Evolutionary conservation across 495 filamentous ascomycete genomes (phyloP).

Genomic region (Hyaloscypha bicolor): DNA sequence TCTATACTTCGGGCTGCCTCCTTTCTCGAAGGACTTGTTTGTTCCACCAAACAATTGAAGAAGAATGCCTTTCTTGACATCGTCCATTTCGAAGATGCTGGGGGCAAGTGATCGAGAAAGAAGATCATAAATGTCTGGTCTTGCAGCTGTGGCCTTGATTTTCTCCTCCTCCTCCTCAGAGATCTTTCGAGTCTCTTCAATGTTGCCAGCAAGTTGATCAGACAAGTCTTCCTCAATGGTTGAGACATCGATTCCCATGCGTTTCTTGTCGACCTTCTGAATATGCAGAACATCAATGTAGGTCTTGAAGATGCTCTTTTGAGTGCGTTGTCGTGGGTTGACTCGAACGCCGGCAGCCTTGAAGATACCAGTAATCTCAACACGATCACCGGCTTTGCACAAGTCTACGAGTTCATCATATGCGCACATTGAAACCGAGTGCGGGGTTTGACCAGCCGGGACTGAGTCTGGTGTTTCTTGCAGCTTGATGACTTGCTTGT

Average conservation of each 20-base stretch:
- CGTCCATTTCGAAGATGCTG: conserved; percentile 96
- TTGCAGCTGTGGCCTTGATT: conserved; percentile 78
- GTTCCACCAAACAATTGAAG: conserved; percentile 96
- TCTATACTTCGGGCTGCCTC: conserved; percentile 90
- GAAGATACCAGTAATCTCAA: conserved; percentile 97
- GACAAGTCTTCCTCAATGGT: conserved; percentile 86
- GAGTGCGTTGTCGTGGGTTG: conserved; percentile 86
- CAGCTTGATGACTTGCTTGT: conserved; percentile 98
- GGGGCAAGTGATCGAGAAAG: conserved; percentile 90
- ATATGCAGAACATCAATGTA: conserved; percentile 95
- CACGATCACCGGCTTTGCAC: conserved; percentile 94
- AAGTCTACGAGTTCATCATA: conserved; percentile 97
- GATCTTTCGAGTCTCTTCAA: conserved; percentile 82
- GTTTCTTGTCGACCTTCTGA: conserved; percentile 92
- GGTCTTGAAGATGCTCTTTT: conserved; percentile 96
- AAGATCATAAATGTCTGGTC: conserved; percentile 91
- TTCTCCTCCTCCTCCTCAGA: conserved; percentile 88
- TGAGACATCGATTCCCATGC: conserved; percentile 87
- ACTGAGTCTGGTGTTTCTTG: conserved; percentile 96
- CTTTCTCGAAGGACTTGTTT: conserved; percentile 98
- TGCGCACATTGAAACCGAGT: conserved; percentile 94
- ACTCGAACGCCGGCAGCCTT: conserved; percentile 93
- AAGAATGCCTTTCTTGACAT: conserved; percentile 97
- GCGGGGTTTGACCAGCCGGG: conserved; percentile 95
- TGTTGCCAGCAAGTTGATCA: conserved; percentile 70